Base-by-base conservation (phyloP, 352 stramenopile genomes). In the Blastocystis sp. region DNA sequence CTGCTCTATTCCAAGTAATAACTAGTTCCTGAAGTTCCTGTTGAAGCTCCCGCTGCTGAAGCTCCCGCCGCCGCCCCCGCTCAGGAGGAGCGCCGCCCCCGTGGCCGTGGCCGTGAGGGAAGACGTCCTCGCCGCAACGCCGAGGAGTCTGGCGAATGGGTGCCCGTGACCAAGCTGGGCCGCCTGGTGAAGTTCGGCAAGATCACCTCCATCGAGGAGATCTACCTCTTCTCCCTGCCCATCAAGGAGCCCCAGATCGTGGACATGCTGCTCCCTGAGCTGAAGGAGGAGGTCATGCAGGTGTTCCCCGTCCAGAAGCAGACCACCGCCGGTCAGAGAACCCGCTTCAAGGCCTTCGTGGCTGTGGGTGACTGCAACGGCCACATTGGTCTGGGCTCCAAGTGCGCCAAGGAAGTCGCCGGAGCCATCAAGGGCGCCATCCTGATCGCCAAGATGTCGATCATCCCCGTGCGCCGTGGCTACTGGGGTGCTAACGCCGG, bases 281-380 rank as follows among this genome's bases (percentile, higher is more conserved):
- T 99, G 82, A 98, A 98, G 91, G 97, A 99, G 91, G 97, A 99
- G 91, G 96, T 98, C 74, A 99, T 99, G 96, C 98, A 98, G 94
- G 98, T 99, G 93, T 98, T 99, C 95, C 96, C 96, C 84, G 96
- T 99, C 76, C 96, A 99, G 92, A 99, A 99, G 95, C 96, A 98
- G 92, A 98, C 95, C 70, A 98, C 95, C 62, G 97, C 97, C 88
- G 97, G 97, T 93, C 97, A 99, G 94, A 94, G 97, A 88, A 99
- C 97, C 89, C 94, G 97, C 88, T 99, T 99, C 94, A 99, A 99
- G 93, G 96, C 96, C 53, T 99, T 99, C 91, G 96, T 99, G 43
- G 97, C 96, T 86, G 95, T 99, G 76, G 97, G 97, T 90, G 97
- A 99, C 91, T 92, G 89, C 92, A 95, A 96, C 91, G 97, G 97